These are phyloP conservation scores for Penicillium desertorum DNA, from an alignment of 495 filamentous ascomycete genomes.

Conservation along the genomic window DNA sequence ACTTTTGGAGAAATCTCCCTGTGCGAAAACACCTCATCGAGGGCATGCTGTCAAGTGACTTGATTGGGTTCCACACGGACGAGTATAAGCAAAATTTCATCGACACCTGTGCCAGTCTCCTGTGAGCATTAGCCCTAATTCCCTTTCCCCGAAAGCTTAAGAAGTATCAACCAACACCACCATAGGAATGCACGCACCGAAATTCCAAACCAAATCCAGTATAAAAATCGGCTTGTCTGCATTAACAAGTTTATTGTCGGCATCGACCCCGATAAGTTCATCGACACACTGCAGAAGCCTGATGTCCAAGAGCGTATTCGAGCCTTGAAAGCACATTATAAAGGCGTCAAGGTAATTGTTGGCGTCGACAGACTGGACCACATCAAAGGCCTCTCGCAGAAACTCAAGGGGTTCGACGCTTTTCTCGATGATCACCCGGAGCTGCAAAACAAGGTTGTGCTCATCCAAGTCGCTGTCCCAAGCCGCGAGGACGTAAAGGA, in stretches of 20 bases:
- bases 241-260: slow-evolving; percentile 89
- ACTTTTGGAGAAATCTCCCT: slow-evolving; percentile 88
- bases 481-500: slow-evolving; percentile 92
- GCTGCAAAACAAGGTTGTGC: slow-evolving; percentile 84
- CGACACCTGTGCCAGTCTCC: slow-evolving; percentile 76
- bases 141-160: slow-evolving; percentile 28
- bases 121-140: slow-evolving; percentile 64
- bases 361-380: slow-evolving; percentile 93
- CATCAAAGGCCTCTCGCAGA: slow-evolving; percentile 95
- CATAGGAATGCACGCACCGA: slow-evolving; percentile 24
- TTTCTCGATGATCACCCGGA: slow-evolving; percentile 92
- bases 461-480: slow-evolving; percentile 92
- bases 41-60: slow-evolving; percentile 78
- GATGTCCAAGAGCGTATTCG: slow-evolving; percentile 78
- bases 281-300: slow-evolving; percentile 67
- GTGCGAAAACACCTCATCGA: slow-evolving; percentile 78
- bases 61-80: slow-evolving; percentile 94
- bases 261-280: slow-evolving; percentile 89
- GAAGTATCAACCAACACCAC: not conserved
- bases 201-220: slow-evolving; percentile 70
- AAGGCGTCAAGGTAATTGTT: slow-evolving; percentile 84
- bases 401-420: slow-evolving; percentile 84
- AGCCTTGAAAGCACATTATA: slow-evolving; percentile 74
- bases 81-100: slow-evolving; percentile 90
- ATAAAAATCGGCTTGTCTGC: slow-evolving; percentile 67